Evolutionary conservation across 2,329 filamentous ascomycete species (phyloP), one percentile per base, ranked within the genome.

Genomic region (Colletotrichum orbiculare): DNA sequence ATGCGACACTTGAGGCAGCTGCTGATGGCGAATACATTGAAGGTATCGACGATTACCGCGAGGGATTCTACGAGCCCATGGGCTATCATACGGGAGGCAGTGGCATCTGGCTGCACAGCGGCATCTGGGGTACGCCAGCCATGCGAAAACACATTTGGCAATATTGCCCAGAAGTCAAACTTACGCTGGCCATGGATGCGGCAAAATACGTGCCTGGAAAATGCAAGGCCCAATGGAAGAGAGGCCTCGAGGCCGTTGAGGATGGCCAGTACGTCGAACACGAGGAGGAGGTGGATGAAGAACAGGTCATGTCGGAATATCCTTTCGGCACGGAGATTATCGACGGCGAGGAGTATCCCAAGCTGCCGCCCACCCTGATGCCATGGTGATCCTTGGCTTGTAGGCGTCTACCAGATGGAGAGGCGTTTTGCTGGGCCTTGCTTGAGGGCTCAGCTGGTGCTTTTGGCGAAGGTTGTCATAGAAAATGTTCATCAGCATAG

Each of bases 131-230:
- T 34, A 79, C 76, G 5, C 80, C 80, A 0, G 75, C 79, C 66
- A 69, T 77, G 71, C 76, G 85, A 34, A 78, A 78, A 65, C 81
- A 85, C 65, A 82, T 87, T 46, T 87, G 82, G 81, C 77, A 81
- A 35, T 87, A 87, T 72, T 87, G 85, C 65, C 85, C 85, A 1
- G 85, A 88, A 71, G 78, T 87, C 37, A 87, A 87, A 77, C 84
- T 87, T 79, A 85, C 81, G 49, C 72, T 87, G 35, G 75, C 76
- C 54, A 87, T 87, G 85, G 83, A 87, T 67, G 81, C 79, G 7
- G 83, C 81, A 47, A 76, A 79, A 66, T 85, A 78, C 66, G 79
- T 86, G 6, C 83, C 82, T 1, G 83, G 83, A 7, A 69, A 77
- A 8, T 86, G 83, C 67, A 73, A 78, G 41, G 70, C 73, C 5